These are phyloP conservation scores for Beverwykella pulmonaria DNA, from an alignment of 495 filamentous ascomycete genomes.

Conservation along the genomic window DNA sequence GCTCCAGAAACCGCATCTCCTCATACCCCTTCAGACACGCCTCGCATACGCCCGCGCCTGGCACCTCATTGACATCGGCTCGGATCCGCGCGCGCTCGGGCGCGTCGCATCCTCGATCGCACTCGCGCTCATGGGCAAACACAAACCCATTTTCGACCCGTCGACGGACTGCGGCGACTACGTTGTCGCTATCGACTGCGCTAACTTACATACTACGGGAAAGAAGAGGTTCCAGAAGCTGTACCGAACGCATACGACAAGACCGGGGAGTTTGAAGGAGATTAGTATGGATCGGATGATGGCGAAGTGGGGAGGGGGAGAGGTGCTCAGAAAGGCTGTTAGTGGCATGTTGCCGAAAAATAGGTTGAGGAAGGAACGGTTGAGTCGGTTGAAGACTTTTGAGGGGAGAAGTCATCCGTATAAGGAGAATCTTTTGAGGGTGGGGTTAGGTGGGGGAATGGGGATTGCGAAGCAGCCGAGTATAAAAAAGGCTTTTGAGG, in stretches of 20 bases:
- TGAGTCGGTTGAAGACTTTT: slow-evolving; percentile 93
- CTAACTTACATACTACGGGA: slow-evolving; percentile 82
- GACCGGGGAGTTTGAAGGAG: slow-evolving; percentile 80
- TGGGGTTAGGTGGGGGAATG: slow-evolving; percentile 45
- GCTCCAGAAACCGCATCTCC: neutral
- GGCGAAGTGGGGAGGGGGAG: slow-evolving; percentile 89
- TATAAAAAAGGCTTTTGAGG: slow-evolving; percentile 47
- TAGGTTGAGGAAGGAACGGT: slow-evolving; percentile 76
- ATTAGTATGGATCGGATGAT: slow-evolving; percentile 96
- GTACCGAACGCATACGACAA: slow-evolving; percentile 91
- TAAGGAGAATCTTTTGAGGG: slow-evolving; percentile 79
- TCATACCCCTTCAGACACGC: slow-evolving; percentile 65
- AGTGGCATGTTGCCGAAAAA: slow-evolving; percentile 99
- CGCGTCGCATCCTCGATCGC: slow-evolving; percentile 92
- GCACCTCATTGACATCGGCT: slow-evolving; percentile 82
- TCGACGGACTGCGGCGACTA: slow-evolving; percentile 98
- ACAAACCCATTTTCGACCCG: slow-evolving; percentile 96
- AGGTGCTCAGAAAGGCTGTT: slow-evolving; percentile 89
- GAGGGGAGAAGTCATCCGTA: slow-evolving; percentile 90
- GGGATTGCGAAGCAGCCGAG: slow-evolving; percentile 48
- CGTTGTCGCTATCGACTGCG: slow-evolving; percentile 89
- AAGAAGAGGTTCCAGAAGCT: slow-evolving; percentile 90
- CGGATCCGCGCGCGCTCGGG: slow-evolving; percentile 65
- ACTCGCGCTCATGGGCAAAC: slow-evolving; percentile 93
- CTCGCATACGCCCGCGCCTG: slow-evolving; percentile 94